Evolutionary conservation across 2,329 filamentous ascomycete species (phyloP), one percentile per base, ranked within the genome.

Genomic region (Cladosporium sp.): DNA sequence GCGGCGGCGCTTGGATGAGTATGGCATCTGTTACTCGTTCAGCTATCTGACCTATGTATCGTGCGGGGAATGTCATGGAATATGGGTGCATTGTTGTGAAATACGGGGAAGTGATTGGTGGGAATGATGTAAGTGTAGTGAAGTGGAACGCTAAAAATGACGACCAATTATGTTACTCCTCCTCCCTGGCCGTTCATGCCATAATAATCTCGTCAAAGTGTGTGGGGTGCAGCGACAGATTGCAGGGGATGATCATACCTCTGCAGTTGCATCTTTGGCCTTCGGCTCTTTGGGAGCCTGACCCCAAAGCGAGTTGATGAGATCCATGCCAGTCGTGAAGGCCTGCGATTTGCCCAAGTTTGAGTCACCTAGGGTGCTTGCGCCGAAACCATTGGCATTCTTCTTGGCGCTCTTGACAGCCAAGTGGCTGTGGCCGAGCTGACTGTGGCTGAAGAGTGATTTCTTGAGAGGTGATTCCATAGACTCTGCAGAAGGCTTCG

Each of bases 241-340:
- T 45, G 32, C 52, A 55, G 20, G 52, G 52, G 39, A 47, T 45
- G 42, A 75, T 93, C 93, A 88, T 85, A 97, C 94, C 92, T 97
- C 87, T 65, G 84, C 84, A 66, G 78, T 76, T 64, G 78, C 78
- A 67, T 81, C 80, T 56, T 80, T 71, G 66, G 80, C 44, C 19
- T 57, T 71, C 61, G 28, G n/a, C 35, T 57, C 44, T 19, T 79
- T 80, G 76, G 83, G 85, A 61, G 74, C 85, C 74, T 88, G 84
- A 71, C 89, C 88, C 74, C 95, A 97, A 57, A 97, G 78, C 48
- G 91, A 96, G 71, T 96, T 93, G 91, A 96, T 97, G 71, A 97
- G 78, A 77, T 97, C 94, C 75, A 97, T 96, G 68, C 89, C 92
- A 19, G 89, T 96, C 19, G 86, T 83, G 73, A 96, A 93, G 0